Conservation (phyloP, 257 asterid species). For the Cinchona pubescens region DNA sequence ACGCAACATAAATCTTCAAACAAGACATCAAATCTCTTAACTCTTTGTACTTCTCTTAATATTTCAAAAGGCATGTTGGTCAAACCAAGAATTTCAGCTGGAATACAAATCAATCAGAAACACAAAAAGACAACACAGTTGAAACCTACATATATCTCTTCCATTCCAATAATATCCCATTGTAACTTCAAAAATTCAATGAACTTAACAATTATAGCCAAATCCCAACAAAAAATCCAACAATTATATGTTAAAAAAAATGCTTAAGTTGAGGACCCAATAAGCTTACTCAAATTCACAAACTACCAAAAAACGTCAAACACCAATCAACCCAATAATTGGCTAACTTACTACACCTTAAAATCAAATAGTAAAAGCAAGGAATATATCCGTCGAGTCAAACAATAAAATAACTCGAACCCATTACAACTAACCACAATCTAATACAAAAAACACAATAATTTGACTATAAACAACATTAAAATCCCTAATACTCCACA, state of each 20-base stretch:
- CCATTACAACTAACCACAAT: neutral
- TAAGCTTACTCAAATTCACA: neutral
- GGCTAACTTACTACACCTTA: neutral
- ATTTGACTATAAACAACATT: neutral
- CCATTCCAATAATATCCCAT: neutral
- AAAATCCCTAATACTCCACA: conserved; percentile 8
- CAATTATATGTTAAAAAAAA: neutral
- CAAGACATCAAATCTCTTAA: neutral
- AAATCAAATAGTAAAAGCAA: conserved; percentile 3
- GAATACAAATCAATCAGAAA: neutral
- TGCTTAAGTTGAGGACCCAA: neutral
- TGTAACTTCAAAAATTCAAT: neutral
- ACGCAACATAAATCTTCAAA: neutral
- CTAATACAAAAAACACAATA: neutral
- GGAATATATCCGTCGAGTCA: neutral
- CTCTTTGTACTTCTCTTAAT: no score
- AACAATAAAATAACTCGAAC: neutral
- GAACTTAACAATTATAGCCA: neutral
- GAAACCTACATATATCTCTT: neutral
- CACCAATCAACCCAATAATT: neutral
- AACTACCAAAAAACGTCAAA: neutral
- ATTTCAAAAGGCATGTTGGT: neutral
- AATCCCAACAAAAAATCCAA: neutral
- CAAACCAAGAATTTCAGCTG: neutral
- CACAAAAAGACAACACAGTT: neutral